Conservation (phyloP, 257 asterid genomes). For the Cynanchum wilfordii region DNA sequence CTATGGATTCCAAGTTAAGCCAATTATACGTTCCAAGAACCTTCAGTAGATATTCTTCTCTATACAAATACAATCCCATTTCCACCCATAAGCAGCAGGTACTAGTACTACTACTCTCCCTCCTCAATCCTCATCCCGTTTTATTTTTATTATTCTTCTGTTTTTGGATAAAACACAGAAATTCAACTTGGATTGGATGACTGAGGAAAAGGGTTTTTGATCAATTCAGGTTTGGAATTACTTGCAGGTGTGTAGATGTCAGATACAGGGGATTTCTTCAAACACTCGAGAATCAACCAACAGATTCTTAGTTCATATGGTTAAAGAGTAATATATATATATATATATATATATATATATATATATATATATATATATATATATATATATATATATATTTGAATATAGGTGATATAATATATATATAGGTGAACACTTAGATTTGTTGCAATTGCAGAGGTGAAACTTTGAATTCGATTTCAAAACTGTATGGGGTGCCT, state of each 20-base stretch:
- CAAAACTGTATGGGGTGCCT: conserved; percentile 43
- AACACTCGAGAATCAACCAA: conserved; percentile 30
- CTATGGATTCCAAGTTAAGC: conserved; percentile 56
- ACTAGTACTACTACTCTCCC: neutral
- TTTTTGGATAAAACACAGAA: neutral
- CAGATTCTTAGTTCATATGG: conserved; percentile 44
- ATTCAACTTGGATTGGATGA: neutral
- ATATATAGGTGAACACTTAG: neutral
- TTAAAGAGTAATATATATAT: conserved; percentile 37
- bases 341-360: neutral
- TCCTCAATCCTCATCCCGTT: neutral
- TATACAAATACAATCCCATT: conserved; percentile 8
- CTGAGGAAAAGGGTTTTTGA: neutral
- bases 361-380: neutral
- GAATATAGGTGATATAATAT: neutral
- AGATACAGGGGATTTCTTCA: conserved; percentile 39
- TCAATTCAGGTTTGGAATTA: conserved; percentile 14
- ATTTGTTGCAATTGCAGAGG: conserved; percentile 32
- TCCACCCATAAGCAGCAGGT: conserved; percentile 37
- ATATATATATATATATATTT: neutral
- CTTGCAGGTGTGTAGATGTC: conserved; percentile 41
- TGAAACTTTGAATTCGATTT: conserved; percentile 40
- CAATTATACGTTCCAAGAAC: conserved; percentile 38
- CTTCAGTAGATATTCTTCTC: conserved; percentile 33
- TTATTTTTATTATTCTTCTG: neutral